These are phyloP conservation scores for Adansonia grandidieri DNA, from an alignment of 441 rosid genomes.

Conservation along the genomic window DNA sequence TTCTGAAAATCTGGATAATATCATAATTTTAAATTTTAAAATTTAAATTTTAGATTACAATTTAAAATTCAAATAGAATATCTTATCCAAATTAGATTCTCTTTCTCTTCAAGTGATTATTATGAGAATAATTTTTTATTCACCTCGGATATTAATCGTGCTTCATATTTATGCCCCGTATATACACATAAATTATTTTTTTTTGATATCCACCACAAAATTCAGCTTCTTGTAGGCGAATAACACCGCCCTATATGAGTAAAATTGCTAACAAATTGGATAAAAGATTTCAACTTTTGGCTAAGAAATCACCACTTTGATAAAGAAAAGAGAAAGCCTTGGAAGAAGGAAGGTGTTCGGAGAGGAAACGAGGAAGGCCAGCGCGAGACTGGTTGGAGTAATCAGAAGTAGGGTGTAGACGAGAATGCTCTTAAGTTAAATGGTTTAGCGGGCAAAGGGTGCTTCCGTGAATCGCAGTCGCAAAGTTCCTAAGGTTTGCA, in stretches of 20 bases:
- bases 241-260: constrained; percentile 59
- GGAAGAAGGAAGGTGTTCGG: constrained; percentile 56
- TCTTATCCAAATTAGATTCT: too few relatives aligned
- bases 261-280: not conserved
- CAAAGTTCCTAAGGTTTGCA: constrained; percentile 44
- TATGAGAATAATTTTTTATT: too few relatives aligned
- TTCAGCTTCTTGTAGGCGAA: constrained; percentile 77
- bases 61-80: too few relatives aligned
- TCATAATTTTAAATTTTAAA: too few relatives aligned
- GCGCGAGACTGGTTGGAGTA: constrained; percentile 67
- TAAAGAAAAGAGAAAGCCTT: constrained; percentile 38
- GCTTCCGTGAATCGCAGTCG: constrained; percentile 39
- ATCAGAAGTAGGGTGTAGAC: constrained; percentile 41
- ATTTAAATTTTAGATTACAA: too few relatives aligned
- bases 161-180: too few relatives aligned
- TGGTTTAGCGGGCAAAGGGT: constrained; percentile 32
- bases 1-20: too few relatives aligned
- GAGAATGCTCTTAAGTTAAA: constrained; percentile 47
- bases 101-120: too few relatives aligned
- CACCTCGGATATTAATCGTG: too few relatives aligned
- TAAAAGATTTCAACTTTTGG: not conserved
- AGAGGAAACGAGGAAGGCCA: constrained; percentile 78
- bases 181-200: too few relatives aligned
- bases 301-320: not conserved
- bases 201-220: constrained; percentile 28